Base-by-base conservation (phyloP, 1,139 yeast species). In the Pichia sp. region DNA sequence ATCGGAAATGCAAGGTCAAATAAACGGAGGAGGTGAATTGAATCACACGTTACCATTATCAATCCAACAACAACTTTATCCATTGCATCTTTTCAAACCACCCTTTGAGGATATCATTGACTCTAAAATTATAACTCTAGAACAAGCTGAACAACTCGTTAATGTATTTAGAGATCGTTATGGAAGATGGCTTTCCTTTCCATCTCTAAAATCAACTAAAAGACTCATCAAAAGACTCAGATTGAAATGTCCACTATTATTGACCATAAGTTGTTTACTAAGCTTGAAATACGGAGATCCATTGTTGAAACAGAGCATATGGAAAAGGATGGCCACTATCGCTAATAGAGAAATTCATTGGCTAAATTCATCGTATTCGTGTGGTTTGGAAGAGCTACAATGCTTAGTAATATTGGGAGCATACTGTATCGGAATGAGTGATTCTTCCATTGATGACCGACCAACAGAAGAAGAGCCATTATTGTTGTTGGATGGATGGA, bases 141-240 rank as follows among this genome's bases (percentile, higher is more conserved):
- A 57, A 3, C 77, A 78, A 47, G 73, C 74, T 0, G 50, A 67
- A 8, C 66, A 64, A 23, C 56, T 82, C 27, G 58, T 83, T 46
- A 66, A 67, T 35, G 72, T 71, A 37, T 83, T 83, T 52, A 62
- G 83, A 33, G 70, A 76, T 39, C 69, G 81, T 49, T 82, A 78
- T 50, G 86, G 87, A 9, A 63, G 84, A 27, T 83, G 94, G 94
- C 78, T 81, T 4, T 77, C 84, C 40, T 75, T 83, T 37, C 87
- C 91, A 0, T 68, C 71, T 30, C 62, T 62, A 18, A 55, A 72
- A 26, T 59, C 76, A 2, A 68, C 80, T 0, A 69, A 62, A 15
- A 64, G 60, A 18, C 58, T 83, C 26, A 62, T 82, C 9, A 69
- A 64, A n/a, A 57, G 71, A 26, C 65, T 81, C 30, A 59, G 79